These are phyloP conservation scores for Mikania micrantha DNA, from an alignment of 129 eudicot genomes.

Conservation along the genomic window DNA sequence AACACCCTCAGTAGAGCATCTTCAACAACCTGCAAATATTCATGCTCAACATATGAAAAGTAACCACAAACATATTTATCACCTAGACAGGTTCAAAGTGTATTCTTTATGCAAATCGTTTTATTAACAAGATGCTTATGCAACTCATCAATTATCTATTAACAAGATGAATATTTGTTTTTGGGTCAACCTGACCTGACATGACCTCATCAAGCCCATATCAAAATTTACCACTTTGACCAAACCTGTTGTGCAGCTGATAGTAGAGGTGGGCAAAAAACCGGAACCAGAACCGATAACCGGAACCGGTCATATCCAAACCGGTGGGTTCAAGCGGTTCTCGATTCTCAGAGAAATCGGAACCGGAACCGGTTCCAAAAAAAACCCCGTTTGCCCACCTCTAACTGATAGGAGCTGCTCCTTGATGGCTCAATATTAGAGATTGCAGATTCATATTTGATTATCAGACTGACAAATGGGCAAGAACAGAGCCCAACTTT, in stretches of 20 bases:
- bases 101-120: neutral
- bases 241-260: neutral
- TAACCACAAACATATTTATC: neutral
- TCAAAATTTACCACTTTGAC: neutral
- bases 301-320: too few relatives aligned
- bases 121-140: neutral
- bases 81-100: neutral
- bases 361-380: too few relatives aligned
- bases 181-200: neutral
- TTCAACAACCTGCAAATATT: conserved; percentile 65
- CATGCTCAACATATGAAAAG: neutral
- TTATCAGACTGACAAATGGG: too few relatives aligned
- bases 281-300: too few relatives aligned
- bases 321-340: too few relatives aligned
- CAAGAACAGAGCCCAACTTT: too few relatives aligned
- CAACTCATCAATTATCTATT: neutral
- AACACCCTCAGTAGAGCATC: conserved; percentile 72
- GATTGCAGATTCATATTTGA: too few relatives aligned
- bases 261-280: too few relatives aligned
- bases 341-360: too few relatives aligned
- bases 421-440: too few relatives aligned
- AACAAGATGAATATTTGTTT: neutral
- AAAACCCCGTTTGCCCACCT: too few relatives aligned
- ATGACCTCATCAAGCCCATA: neutral
- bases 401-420: too few relatives aligned